phyloP scores from a whole-genome alignment of 805 yeast genomes.

The Metschnikowia rubicola region DNA sequence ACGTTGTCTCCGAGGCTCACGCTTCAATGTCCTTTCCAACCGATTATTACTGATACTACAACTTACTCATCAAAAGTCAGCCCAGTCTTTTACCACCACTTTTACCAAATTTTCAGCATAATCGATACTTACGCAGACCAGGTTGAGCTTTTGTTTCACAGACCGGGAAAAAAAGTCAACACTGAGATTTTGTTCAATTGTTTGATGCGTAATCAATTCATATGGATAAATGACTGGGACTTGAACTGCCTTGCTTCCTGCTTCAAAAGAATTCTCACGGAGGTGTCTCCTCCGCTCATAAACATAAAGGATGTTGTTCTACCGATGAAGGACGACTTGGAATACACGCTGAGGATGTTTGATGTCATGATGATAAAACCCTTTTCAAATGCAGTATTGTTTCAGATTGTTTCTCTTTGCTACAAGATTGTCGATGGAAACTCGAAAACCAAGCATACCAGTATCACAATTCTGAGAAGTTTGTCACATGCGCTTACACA shows the following conservation, averaged over 20 bases:
- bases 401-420: slow-evolving; percentile 43
- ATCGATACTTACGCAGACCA: slow-evolving; percentile 40
- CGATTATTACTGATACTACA: slow-evolving; percentile 23
- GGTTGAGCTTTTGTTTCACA: slow-evolving; percentile 49
- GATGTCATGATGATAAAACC: slow-evolving; percentile 28
- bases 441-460: slow-evolving; percentile 18
- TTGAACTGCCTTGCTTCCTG: slow-evolving; percentile 48
- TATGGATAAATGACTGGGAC: slow-evolving; percentile 56
- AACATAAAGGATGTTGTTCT: slow-evolving; percentile 46
- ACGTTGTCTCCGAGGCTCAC: slow-evolving; percentile 12
- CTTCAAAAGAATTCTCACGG: slow-evolving; percentile 46
- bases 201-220: slow-evolving; percentile 50
- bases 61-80: slow-evolving; percentile 15
- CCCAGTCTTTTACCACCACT: slow-evolving; percentile 34
- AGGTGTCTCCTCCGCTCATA: slow-evolving; percentile 52
- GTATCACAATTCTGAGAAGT: slow-evolving; percentile 41
- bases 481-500: slow-evolving; percentile 57
- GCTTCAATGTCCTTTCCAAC: slow-evolving; percentile 13
- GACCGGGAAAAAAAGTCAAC: slow-evolving; percentile 50
- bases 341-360: slow-evolving; percentile 40
- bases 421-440: slow-evolving; percentile 34
- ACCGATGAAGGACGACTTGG: slow-evolving; percentile 51
- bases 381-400: slow-evolving; percentile 28
- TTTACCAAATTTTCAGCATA: slow-evolving; percentile 52
- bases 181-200: slow-evolving; percentile 47